Percentiles rank a stretch among this genome's conserved stretches.
phyloP scores from a whole-genome alignment of 805 yeast genomes.

The Candida odintsovae region DNA sequence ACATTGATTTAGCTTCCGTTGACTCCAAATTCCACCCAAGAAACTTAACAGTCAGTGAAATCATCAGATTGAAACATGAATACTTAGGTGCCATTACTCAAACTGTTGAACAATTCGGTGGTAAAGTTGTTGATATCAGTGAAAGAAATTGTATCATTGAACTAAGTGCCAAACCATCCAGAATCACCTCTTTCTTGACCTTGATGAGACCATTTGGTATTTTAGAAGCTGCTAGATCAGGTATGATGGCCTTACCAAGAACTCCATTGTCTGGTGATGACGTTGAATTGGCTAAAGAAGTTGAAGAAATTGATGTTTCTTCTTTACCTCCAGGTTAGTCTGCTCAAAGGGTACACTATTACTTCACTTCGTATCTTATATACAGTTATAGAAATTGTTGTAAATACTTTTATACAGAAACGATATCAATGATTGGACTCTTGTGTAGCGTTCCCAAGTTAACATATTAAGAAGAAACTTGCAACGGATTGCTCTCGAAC shows the following conservation, averaged over 20 bases:
- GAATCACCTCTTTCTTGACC: constrained; percentile 81
- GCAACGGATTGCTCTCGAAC: too few species aligned
- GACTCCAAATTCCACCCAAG: constrained; percentile 68
- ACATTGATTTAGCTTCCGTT: constrained; percentile 16
- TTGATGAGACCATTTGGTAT: constrained; percentile 94
- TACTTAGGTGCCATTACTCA: constrained; percentile 82
- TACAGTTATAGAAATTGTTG: not conserved
- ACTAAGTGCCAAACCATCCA: constrained; percentile 87
- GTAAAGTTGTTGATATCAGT: constrained; percentile 84
- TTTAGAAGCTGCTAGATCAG: constrained; percentile 92
- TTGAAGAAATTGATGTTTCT: constrained; percentile 70
- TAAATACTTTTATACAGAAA: not conserved
- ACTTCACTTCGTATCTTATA: not conserved
- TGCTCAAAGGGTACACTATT: not conserved
- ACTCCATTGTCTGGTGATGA: constrained; percentile 47
- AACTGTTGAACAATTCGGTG: constrained; percentile 84
- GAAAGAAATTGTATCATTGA: constrained; percentile 94
- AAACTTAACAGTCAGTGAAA: constrained; percentile 85
- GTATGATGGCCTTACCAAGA: constrained; percentile 98
- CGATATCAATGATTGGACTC: not conserved
- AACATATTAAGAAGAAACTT: too few species aligned
- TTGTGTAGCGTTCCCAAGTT: too few species aligned
- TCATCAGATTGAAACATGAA: constrained; percentile 86
- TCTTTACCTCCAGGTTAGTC: constrained; percentile 93
- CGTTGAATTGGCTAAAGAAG: constrained; percentile 37